Evolutionary conservation across 345 rosid species (phyloP).

Genomic region (Aquilaria yunnanensis): DNA sequence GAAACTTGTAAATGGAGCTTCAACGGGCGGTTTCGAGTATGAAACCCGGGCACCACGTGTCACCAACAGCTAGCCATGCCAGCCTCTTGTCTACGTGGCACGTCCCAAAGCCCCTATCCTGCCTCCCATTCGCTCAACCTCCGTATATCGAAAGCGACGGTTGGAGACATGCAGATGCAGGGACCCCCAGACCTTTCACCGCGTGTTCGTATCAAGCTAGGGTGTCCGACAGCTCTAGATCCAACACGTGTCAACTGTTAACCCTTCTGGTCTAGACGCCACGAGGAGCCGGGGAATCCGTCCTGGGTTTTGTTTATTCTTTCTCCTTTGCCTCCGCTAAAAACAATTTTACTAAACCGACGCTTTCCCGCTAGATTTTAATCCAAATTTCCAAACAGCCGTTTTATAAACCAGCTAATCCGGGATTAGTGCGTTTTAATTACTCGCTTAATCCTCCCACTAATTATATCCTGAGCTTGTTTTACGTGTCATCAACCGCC

Average conservation of each 20-base stretch:
- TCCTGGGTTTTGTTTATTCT: background rate
- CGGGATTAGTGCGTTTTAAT: constrained; percentile 21
- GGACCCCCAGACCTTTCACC: constrained; percentile 23
- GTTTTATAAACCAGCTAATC: constrained; percentile 23
- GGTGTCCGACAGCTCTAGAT: background rate
- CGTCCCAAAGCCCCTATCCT: background rate
- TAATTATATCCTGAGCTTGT: constrained; percentile 10
- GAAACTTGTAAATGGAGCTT: too few species aligned
- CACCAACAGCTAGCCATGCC: too few species aligned
- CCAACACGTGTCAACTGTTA: constrained; percentile 8
- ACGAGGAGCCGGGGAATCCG: constrained; percentile 14
- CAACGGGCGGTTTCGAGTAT: too few species aligned
- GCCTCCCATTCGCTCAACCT: too few species aligned
- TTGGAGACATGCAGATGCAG: constrained; percentile 7
- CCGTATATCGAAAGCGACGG: constrained; percentile 5
- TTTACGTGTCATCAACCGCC: constrained; percentile 32
- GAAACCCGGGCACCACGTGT: background rate
- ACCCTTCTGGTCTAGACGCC: constrained; percentile 8
- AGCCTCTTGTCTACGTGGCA: background rate
- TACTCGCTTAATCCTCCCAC: constrained; percentile 20
- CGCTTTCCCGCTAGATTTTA: constrained; percentile 23
- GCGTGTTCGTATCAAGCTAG: constrained; percentile 17
- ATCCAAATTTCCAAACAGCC: constrained; percentile 9
- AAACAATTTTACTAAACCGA: constrained; percentile 1
- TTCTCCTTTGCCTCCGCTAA: background rate